These are phyloP conservation scores for Yamadazyma oceani DNA, from an alignment of 1,139 yeast genomes.

Conservation along the genomic window DNA sequence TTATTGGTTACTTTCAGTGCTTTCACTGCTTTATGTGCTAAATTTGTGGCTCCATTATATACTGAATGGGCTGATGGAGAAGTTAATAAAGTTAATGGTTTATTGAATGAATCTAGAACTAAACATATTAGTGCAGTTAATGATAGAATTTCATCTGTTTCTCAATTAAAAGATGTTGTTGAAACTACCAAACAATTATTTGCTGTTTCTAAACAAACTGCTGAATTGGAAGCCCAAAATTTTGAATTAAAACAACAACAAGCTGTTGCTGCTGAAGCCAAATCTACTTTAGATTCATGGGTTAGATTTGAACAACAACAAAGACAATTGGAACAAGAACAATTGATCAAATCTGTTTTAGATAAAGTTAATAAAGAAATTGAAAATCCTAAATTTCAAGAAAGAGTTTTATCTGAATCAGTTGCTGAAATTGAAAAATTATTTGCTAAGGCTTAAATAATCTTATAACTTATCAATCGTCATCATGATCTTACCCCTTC, in stretches of 20 bases:
- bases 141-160: constrained; percentile 84
- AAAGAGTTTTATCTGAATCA: constrained; percentile 84
- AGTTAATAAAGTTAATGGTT: constrained; percentile 76
- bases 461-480: too few species aligned
- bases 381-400: constrained; percentile 89
- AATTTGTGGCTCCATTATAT: constrained; percentile 91
- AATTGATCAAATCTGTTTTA: constrained; percentile 82
- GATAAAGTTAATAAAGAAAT: constrained; percentile 86
- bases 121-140: constrained; percentile 92
- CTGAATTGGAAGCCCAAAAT: constrained; percentile 85
- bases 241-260: constrained; percentile 91
- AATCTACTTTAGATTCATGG: constrained; percentile 96
- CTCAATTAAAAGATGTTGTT: constrained; percentile 89
- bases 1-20: constrained; percentile 78
- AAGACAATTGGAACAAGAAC: constrained; percentile 95
- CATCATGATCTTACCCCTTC: neutral
- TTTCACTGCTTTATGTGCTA: constrained; percentile 73
- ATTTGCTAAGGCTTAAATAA: constrained; percentile 50
- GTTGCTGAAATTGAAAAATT: constrained; percentile 88
- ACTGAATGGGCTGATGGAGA: constrained; percentile 94
- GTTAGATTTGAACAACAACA: constrained; percentile 97
- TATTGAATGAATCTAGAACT: constrained; percentile 84
- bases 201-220: constrained; percentile 94
- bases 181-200: constrained; percentile 88
- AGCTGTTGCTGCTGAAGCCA: constrained; percentile 86